Conservation (phyloP, 352 stramenopile species). For the Halophytophthora polymorphica region DNA sequence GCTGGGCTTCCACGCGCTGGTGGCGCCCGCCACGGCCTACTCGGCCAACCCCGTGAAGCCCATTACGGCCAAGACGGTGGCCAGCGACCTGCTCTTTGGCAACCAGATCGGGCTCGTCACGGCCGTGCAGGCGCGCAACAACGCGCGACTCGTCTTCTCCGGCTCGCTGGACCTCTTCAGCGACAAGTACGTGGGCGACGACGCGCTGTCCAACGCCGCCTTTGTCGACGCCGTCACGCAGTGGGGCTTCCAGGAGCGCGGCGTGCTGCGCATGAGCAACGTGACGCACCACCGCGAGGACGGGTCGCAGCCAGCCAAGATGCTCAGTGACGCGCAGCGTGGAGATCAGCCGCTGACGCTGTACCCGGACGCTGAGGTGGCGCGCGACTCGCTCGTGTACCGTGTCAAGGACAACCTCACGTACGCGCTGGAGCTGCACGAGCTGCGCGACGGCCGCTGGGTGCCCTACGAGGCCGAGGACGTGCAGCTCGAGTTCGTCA, state of each 20-base stretch:
- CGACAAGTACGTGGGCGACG: slow-evolving; percentile 75
- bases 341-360: slow-evolving; percentile 87
- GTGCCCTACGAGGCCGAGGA: slow-evolving; percentile 74
- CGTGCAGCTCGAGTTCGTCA: slow-evolving; percentile 94
- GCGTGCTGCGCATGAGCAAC: slow-evolving; percentile 86
- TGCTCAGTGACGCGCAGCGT: slow-evolving; percentile 87
- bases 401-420: slow-evolving; percentile 93
- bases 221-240: slow-evolving; percentile 74
- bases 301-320: slow-evolving; percentile 77
- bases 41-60: slow-evolving; percentile 76
- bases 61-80: slow-evolving; percentile 54
- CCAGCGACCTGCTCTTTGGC: slow-evolving; percentile 65
- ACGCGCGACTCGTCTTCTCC: slow-evolving; percentile 85
- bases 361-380: slow-evolving; percentile 85
- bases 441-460: slow-evolving; percentile 82
- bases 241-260: slow-evolving; percentile 87
- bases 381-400: slow-evolving; percentile 90
- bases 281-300: slow-evolving; percentile 85
- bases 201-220: slow-evolving; percentile 61
- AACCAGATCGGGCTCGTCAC: slow-evolving; percentile 81
- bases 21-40: slow-evolving; percentile 77
- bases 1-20: slow-evolving; percentile 75
- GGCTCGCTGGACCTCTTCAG: slow-evolving; percentile 89
- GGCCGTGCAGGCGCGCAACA: slow-evolving; percentile 89
- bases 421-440: slow-evolving; percentile 89